Evolutionary conservation across 2,329 filamentous ascomycete species (phyloP).

Genomic region (Lachnum nothofagi): DNA sequence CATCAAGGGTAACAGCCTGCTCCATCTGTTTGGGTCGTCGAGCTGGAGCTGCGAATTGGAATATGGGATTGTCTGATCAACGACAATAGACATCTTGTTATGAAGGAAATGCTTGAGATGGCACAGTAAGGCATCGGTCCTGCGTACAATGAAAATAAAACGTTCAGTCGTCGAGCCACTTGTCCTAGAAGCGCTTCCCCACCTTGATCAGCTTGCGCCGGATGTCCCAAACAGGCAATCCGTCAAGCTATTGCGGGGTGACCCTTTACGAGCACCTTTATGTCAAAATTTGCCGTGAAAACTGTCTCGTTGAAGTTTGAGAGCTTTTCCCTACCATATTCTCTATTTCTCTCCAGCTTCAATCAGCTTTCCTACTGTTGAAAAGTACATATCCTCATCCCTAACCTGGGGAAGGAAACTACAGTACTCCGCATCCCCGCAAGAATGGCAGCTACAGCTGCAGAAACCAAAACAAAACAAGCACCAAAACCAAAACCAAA

Average conservation of each 20-base stretch:
- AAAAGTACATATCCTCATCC: too few species aligned
- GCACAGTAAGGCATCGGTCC: too few species aligned
- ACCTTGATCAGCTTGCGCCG: constrained; percentile 2
- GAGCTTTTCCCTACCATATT: background rate
- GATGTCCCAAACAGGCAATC: constrained; percentile 1
- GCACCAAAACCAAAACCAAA: constrained; percentile 11
- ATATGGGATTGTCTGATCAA: constrained; percentile 26
- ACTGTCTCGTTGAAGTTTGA: background rate
- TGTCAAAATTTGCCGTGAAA: background rate
- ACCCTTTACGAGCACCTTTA: background rate
- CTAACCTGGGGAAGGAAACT: background rate
- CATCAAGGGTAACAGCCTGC: constrained; percentile 25
- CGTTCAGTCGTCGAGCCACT: background rate
- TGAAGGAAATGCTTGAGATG: constrained; percentile 1
- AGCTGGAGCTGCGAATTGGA: constrained; percentile 16
- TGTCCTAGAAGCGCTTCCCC: background rate
- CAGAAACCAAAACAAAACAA: constrained; percentile 19
- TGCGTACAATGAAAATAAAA: background rate
- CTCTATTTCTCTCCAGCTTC: background rate
- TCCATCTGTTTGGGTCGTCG: constrained; percentile 22
- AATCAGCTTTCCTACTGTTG: background rate
- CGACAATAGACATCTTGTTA: constrained; percentile 19
- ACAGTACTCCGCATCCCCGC: constrained; percentile 16
- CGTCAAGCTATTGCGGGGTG: background rate
- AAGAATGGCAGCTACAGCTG: constrained; percentile 16